phyloP scores from a whole-genome alignment of 1,284 basidiomycete genomes.

The Leccinum pachyderme region DNA sequence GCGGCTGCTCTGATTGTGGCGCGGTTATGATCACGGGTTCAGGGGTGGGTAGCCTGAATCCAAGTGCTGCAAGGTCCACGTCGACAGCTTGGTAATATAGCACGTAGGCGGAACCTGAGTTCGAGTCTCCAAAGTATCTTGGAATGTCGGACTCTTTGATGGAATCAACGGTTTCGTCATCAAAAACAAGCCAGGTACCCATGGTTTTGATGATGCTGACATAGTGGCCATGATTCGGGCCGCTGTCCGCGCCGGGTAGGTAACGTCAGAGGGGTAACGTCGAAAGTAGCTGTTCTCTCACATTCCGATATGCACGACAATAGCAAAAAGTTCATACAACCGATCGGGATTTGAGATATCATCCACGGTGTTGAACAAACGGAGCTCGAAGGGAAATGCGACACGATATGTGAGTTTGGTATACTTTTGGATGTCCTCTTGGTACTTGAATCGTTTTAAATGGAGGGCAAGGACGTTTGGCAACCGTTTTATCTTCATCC shows the following conservation, averaged over 20 bases:
- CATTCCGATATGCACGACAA: conserved; percentile 98
- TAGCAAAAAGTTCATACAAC: conserved; percentile 91
- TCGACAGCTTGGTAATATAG: conserved; percentile 96
- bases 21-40: conserved; percentile 23
- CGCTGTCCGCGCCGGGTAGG: conserved; percentile 48
- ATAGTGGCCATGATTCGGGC: conserved; percentile 97
- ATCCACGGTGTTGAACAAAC: conserved; percentile 96
- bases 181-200: conserved; percentile 89
- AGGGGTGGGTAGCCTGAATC: conserved; percentile 44
- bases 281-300: conserved; percentile 43
- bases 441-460: conserved; percentile 97
- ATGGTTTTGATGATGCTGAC: conserved; percentile 89
- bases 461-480: conserved; percentile 95
- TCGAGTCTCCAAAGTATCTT: conserved; percentile 92
- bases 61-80: conserved; percentile 69
- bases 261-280: conserved; percentile 14
- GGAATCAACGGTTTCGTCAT: conserved; percentile 89
- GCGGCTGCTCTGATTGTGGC: conserved; percentile 14
- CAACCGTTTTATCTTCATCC: conserved; percentile 97
- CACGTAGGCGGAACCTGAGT: conserved; percentile 91
- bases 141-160: conserved; percentile 89
- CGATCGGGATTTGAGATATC: conserved; percentile 87
- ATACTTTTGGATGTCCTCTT: conserved; percentile 84
- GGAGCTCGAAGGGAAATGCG: conserved; percentile 91
- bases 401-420: conserved; percentile 96